phyloP scores from a whole-genome alignment of 2,329 filamentous ascomycete genomes.

The Fusarium sp. region DNA sequence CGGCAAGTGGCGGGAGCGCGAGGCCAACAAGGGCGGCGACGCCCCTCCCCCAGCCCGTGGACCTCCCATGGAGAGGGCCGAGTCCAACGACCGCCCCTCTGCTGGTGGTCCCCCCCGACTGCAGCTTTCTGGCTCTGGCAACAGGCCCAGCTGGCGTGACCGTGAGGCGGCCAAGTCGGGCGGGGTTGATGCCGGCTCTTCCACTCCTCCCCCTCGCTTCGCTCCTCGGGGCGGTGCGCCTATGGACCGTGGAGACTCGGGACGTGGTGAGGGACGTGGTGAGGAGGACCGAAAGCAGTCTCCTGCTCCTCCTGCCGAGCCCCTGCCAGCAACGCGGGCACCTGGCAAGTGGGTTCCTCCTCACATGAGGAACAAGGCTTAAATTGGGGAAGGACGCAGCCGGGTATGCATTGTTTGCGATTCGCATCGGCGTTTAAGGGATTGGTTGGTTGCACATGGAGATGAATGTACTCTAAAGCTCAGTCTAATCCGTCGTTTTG shows the following conservation, averaged over 20 bases:
- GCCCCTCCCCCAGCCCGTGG: conserved; percentile 49
- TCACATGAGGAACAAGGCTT: conserved; percentile 53
- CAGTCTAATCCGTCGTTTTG: conserved; percentile 50
- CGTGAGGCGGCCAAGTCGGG: conserved; percentile 69
- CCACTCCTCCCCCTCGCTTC: conserved; percentile 55
- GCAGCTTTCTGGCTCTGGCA: conserved; percentile 63
- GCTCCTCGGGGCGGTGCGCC: conserved; percentile 54
- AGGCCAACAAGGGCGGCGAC: conserved; percentile 46
- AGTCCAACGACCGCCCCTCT: conserved; percentile 59
- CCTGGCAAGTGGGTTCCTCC: conserved; percentile 72
- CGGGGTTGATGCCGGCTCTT: conserved; percentile 51
- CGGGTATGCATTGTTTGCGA: conserved; percentile 43
- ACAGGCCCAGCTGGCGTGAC: conserved; percentile 79
- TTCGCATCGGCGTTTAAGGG: conserved; percentile 55
- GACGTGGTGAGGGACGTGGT: conserved; percentile 54
- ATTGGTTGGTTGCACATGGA: conserved; percentile 48
- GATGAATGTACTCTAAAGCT: conserved; percentile 54
- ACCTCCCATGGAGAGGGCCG: conserved; percentile 57
- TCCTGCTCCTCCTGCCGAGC: conserved; percentile 59
- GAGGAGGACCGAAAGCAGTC: conserved; percentile 54
- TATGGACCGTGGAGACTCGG: conserved; percentile 58
- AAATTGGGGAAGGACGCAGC: conserved; percentile 32
- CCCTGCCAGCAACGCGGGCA: conserved; percentile 64
- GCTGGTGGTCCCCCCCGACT: conserved; percentile 69
- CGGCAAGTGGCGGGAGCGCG: conserved; percentile 59